Base-by-base conservation (phyloP, 768 basidiomycete genomes). In the Kwoniella newhampshirensis region DNA sequence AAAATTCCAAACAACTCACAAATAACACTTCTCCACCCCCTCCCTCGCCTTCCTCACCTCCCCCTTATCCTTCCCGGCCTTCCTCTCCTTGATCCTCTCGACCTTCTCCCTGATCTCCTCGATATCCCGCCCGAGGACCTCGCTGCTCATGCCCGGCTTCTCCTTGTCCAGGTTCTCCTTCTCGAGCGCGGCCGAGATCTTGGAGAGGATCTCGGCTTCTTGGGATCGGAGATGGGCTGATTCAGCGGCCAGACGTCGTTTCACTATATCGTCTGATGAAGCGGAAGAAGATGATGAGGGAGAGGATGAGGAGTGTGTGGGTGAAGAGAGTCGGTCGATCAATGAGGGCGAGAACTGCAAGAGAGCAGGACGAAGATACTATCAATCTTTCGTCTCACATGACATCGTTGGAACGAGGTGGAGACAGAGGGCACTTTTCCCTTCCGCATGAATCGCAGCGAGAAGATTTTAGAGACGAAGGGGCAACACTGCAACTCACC, bases 21-120 rank as follows among this genome's bases (percentile, higher is more conserved):
- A 42, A 55, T 76, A 75, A 66, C 77, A 77, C 53, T 66, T 57
- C 47, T 68, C 62, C 6, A 77, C 71, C 11, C 60, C 58, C 53
- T 75, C 66, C 49, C 64, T 66, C n/a, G 66, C 66, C 15, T 50
- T 55, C 27, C 53, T 57, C 2, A 77, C 68, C 64, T 12, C 67
- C 62, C 32, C 6, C 32, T 32, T 32, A 6, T 32, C 32, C 42
- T 73, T 71, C 40, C 55, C 66, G 21, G 35, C 48, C 42, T 46
- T 44, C 30, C 69, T 50, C 59, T 74, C 67, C 47, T 48, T 60
- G 54, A 76, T 60, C 61, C 72, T 63, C 59, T 68, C 59, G 7
- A 77, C 64, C 67, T 77, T 77, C 47, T 75, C 73, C 56, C 70
- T 60, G 6, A 77, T 66, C 54, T 75, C 73, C 53, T 76, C 75